Evolutionary conservation across 2,329 filamentous ascomycete species (phyloP).

Genomic region (Fusarium incarnatum): DNA sequence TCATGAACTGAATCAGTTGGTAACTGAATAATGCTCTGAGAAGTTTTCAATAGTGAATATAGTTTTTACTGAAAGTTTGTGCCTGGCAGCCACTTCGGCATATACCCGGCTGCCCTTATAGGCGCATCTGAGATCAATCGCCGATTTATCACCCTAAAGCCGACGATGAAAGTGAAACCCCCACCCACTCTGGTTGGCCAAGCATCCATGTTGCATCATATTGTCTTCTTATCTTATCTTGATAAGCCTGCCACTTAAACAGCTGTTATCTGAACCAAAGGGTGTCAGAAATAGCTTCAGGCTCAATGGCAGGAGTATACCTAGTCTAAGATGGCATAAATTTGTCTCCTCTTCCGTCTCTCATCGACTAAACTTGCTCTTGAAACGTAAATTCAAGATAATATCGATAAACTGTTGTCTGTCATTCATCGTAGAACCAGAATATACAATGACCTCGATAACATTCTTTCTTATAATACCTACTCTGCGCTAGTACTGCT

Average conservation of each 20-base stretch:
- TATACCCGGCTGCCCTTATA: conserved; percentile 8
- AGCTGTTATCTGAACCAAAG: not conserved
- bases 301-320: not conserved
- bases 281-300: not conserved
- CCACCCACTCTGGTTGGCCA: not conserved
- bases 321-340: not conserved
- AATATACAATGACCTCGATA: not conserved
- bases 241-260: conserved; percentile 11
- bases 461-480: not conserved
- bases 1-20: not conserved
- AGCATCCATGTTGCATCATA: not conserved
- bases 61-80: not conserved
- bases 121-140: conserved; percentile 42
- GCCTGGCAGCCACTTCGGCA: not conserved
- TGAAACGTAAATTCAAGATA: not conserved
- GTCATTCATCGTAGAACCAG: not conserved
- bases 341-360: not conserved
- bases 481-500: not conserved
- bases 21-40: not conserved
- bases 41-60: not conserved
- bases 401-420: not conserved
- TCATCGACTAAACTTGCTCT: not conserved
- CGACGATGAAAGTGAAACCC: not conserved
- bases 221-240: conserved; percentile 1
- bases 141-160: conserved; percentile 26